Percentiles rank a stretch among this genome's conserved stretches.
These are phyloP conservation scores for Rhizoclosmatium sp. DNA, from an alignment of 192 early-diverging fungal species.

Conservation along the genomic window DNA sequence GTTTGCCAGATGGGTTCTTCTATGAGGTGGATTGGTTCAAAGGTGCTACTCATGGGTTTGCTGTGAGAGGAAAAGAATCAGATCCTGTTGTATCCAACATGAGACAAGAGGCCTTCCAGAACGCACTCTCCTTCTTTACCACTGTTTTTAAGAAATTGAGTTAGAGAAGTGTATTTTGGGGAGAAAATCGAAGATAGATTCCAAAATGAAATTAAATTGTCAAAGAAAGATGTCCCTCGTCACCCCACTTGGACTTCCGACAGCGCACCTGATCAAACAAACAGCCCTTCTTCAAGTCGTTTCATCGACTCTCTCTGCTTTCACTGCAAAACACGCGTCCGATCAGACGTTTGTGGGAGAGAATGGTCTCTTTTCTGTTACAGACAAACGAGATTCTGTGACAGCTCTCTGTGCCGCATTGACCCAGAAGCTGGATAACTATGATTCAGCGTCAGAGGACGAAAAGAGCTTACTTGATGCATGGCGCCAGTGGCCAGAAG, in stretches of 20 bases:
- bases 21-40: conserved; percentile 25
- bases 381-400: conserved; percentile 21
- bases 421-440: background rate
- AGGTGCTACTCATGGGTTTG: conserved; percentile 36
- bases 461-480: background rate
- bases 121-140: background rate
- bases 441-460: background rate
- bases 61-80: conserved; percentile 20
- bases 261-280: conserved; percentile 6
- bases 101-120: background rate
- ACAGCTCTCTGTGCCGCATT: conserved; percentile 22
- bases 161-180: background rate
- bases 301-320: conserved; percentile 2
- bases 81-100: background rate
- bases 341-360: conserved; percentile 10
- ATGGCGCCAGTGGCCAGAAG: conserved; percentile 8
- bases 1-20: background rate
- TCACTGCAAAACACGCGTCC: conserved; percentile 10
- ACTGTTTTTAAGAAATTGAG: background rate
- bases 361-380: background rate
- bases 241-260: conserved; percentile 23
- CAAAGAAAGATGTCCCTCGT: conserved; percentile 24
- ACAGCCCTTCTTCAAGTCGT: background rate
- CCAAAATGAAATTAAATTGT: too few species aligned
- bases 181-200: too few species aligned